phyloP scores from a whole-genome alignment of 2,329 filamentous ascomycete species.

The Talaromyces atroroseus region DNA sequence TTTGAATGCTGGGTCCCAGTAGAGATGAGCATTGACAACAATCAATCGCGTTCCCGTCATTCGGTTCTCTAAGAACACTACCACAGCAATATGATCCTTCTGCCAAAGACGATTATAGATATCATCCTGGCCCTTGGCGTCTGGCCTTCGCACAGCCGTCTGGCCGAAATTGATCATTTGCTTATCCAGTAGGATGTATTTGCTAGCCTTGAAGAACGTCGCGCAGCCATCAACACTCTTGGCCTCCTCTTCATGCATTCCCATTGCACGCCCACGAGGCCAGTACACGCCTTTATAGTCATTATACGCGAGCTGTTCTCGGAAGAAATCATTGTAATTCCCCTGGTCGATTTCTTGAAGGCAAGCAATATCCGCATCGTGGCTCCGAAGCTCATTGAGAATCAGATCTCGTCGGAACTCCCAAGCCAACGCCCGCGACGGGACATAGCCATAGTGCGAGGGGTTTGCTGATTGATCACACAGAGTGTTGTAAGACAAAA shows the following conservation, averaged over 20 bases:
- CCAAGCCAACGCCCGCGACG: constrained; percentile 76
- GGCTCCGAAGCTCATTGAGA: constrained; percentile 70
- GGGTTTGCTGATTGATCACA: constrained; percentile 89
- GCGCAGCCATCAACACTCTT: constrained; percentile 92
- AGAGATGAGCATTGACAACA: constrained; percentile 87
- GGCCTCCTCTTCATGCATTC: constrained; percentile 85
- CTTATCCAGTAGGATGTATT: constrained; percentile 91
- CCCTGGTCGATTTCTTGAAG: constrained; percentile 91
- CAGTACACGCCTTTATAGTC: constrained; percentile 94
- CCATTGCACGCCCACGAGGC: constrained; percentile 83
- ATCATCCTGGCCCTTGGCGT: constrained; percentile 96
- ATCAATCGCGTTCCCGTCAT: constrained; percentile 86
- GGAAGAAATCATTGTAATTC: constrained; percentile 86
- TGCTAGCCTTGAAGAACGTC: constrained; percentile 92
- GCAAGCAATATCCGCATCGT: constrained; percentile 83
- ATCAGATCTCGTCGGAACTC: constrained; percentile 79
- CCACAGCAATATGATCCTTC: constrained; percentile 90
- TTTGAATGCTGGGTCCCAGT: constrained; percentile 84
- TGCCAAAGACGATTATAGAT: constrained; percentile 99
- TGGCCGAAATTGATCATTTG: constrained; percentile 88
- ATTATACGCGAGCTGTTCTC: constrained; percentile 74
- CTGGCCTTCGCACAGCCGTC: constrained; percentile 86
- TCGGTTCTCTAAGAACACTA: constrained; percentile 88
- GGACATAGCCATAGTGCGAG: constrained; percentile 83
- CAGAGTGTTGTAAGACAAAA: constrained; percentile 91